Conservation (phyloP, 345 rosid species). For the Chamaenerion angustifolium region DNA sequence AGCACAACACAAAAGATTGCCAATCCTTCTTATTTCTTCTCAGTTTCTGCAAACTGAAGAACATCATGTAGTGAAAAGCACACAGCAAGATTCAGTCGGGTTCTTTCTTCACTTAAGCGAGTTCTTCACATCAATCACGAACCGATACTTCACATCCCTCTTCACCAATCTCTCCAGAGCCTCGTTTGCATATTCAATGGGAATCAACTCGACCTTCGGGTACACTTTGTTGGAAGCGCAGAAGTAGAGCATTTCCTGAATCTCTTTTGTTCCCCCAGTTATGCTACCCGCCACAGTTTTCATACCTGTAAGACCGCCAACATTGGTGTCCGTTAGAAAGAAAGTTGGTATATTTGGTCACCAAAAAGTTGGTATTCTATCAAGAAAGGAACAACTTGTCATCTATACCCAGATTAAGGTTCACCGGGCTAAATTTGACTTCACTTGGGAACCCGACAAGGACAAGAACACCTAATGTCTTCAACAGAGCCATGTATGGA, state of each 20-base stretch:
- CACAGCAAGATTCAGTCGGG: not conserved
- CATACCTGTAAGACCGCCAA: constrained; percentile 50
- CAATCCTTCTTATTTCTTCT: too few relatives aligned
- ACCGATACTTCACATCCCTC: constrained; percentile 70
- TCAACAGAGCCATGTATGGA: constrained; percentile 64
- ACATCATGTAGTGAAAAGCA: too few relatives aligned
- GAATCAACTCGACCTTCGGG: constrained; percentile 60
- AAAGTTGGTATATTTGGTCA: not conserved
- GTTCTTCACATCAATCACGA: constrained; percentile 68
- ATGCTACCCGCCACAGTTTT: constrained; percentile 51
- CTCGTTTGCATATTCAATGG: constrained; percentile 51
- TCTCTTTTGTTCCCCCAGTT: constrained; percentile 62
- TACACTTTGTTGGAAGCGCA: constrained; percentile 63
- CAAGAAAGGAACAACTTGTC: too few relatives aligned
- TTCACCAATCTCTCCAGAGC: constrained; percentile 71
- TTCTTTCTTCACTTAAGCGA: constrained; percentile 32
- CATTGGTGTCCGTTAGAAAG: not conserved
- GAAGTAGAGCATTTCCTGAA: constrained; percentile 70
- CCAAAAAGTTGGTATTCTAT: too few relatives aligned
- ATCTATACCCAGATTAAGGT: constrained; percentile 47
- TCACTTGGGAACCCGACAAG: constrained; percentile 78
- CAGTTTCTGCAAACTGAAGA: too few relatives aligned
- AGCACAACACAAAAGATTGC: too few relatives aligned
- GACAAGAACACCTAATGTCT: constrained; percentile 46
- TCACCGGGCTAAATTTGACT: constrained; percentile 67